Conservation (phyloP, 306 rosid species). For the Trichosanthes truncata region DNA sequence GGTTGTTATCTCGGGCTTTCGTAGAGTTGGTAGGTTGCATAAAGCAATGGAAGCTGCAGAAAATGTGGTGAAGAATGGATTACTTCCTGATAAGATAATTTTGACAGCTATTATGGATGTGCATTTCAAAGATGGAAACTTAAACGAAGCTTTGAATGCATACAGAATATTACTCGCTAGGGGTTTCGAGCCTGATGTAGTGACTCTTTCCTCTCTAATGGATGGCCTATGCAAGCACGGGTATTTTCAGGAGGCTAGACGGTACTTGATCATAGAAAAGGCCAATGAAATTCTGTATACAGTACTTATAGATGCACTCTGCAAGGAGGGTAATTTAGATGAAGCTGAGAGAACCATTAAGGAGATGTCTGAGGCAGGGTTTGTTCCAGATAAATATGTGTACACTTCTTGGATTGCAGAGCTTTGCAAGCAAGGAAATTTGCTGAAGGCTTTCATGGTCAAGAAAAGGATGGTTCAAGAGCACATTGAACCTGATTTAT, state of each 20-base stretch:
- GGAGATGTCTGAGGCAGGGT: constrained; percentile 30
- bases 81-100: constrained; percentile 25
- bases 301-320: constrained; percentile 25
- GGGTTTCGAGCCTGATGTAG: constrained; percentile 26
- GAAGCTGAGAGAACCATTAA: constrained; percentile 21
- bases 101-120: constrained; percentile 26
- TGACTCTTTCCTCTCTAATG: constrained; percentile 22
- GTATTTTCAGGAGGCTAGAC: constrained; percentile 20
- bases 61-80: constrained; percentile 16
- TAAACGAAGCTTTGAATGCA: constrained; percentile 16
- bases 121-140: constrained; percentile 23
- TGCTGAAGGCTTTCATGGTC: constrained; percentile 25
- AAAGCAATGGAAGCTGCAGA: constrained; percentile 15
- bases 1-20: constrained; percentile 23
- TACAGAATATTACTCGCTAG: constrained; percentile 14
- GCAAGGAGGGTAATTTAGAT: constrained; percentile 23
- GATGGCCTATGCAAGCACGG: constrained; percentile 30
- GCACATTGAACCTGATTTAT: constrained; percentile 25
- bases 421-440: constrained; percentile 27
- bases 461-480: constrained; percentile 30
- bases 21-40: constrained; percentile 19
- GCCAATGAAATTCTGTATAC: constrained; percentile 25
- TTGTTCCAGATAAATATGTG: constrained; percentile 22
- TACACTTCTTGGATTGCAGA: constrained; percentile 35
- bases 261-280: constrained; percentile 18